Evolutionary conservation across 257 asterid species (phyloP).

Genomic region (Capsicum rhomboideum): DNA sequence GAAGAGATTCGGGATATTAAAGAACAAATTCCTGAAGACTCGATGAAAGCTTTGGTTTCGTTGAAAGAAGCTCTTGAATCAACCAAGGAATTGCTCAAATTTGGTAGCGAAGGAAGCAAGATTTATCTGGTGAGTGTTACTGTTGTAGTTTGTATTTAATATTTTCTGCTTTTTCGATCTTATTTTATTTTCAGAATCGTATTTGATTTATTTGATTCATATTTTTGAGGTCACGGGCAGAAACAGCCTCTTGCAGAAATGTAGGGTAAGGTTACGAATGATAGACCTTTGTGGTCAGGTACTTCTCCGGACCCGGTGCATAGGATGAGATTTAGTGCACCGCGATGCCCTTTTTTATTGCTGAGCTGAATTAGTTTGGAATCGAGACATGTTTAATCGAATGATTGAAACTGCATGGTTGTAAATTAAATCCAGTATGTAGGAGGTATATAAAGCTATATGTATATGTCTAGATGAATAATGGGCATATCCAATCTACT

Average conservation of each 20-base stretch:
- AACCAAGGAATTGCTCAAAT: slow-evolving; percentile 79
- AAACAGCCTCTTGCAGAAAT: no score
- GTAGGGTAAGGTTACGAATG: no score
- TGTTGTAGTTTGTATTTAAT: neutral
- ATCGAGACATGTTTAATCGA: neutral
- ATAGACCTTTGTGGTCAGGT: no score
- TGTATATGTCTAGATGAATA: neutral
- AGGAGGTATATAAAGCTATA: neutral
- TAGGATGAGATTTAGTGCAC: no score
- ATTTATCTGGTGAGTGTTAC: slow-evolving; percentile 57
- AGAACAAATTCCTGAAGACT: slow-evolving; percentile 42
- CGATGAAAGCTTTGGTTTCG: slow-evolving; percentile 37
- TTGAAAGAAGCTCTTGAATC: slow-evolving; percentile 49
- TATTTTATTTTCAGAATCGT: neutral
- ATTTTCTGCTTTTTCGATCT: neutral
- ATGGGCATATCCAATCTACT: neutral
- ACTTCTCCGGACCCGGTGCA: no score
- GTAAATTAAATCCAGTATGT: neutral
- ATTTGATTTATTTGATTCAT: neutral
- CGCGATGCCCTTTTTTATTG: neutral
- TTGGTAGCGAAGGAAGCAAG: slow-evolving; percentile 90
- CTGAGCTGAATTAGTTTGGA: neutral
- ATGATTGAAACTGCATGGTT: neutral
- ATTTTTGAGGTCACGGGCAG: no score
- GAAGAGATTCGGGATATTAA: slow-evolving; percentile 88